These are phyloP conservation scores for Isoetes engelmannii DNA, from an alignment of 83 land plant species.

Conservation along the genomic window DNA sequence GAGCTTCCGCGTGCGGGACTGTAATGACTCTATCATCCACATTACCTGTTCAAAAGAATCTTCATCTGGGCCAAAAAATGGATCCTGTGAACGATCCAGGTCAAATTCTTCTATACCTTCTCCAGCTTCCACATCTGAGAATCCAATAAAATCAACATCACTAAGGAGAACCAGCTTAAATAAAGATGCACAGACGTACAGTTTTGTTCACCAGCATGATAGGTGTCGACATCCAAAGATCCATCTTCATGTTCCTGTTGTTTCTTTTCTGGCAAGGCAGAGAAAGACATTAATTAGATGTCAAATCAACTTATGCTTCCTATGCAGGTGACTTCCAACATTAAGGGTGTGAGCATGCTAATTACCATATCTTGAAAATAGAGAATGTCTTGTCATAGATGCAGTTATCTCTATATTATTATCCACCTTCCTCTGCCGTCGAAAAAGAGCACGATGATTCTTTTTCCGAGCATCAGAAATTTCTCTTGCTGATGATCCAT, in stretches of 20 bases:
- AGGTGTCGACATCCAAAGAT: no score
- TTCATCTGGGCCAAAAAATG: slow-evolving; percentile 3
- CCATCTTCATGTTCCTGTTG: background rate
- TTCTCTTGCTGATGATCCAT: slow-evolving; percentile 19
- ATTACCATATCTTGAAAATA: slow-evolving; percentile 50
- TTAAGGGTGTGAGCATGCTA: no score
- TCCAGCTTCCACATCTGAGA: background rate
- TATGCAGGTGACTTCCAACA: no score
- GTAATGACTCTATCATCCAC: slow-evolving; percentile 38
- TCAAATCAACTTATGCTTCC: background rate
- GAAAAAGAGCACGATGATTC: slow-evolving; percentile 18
- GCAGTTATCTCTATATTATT: slow-evolving; percentile 23
- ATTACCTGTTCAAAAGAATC: slow-evolving; percentile 31
- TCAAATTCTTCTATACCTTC: background rate
- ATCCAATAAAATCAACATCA: background rate
- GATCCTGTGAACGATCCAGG: background rate
- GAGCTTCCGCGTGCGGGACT: slow-evolving; percentile 28
- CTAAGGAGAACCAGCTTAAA: background rate
- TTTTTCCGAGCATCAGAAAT: background rate
- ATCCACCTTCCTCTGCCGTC: slow-evolving; percentile 35
- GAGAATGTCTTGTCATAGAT: slow-evolving; percentile 41
- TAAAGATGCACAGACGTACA: background rate
- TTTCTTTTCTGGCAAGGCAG: slow-evolving; percentile 22
- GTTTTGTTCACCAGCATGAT: background rate
- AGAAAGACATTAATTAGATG: background rate